Percentiles rank a stretch among this genome's conserved stretches.
Conservation (phyloP, 768 basidiomycete species). For the Hygrophoropsis aurantiaca region DNA sequence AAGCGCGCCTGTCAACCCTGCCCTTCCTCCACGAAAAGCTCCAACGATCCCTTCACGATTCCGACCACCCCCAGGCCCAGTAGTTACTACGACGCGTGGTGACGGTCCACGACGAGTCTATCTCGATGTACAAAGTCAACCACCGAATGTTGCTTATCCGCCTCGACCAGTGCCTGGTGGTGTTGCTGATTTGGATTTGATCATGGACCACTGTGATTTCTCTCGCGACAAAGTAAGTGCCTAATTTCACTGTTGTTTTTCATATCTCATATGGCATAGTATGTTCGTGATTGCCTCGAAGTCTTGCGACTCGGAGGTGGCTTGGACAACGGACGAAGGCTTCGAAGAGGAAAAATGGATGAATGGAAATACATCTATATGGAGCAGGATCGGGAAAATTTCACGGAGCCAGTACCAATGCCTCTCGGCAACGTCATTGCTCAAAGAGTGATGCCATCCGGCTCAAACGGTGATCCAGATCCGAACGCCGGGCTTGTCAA, state of each 20-base stretch:
- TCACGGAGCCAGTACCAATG: constrained; percentile 33
- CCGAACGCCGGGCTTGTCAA: constrained; percentile 56
- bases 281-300: constrained; percentile 97
- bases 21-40: constrained; percentile 57
- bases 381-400: constrained; percentile 52
- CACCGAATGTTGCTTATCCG: constrained; percentile 75
- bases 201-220: constrained; percentile 95
- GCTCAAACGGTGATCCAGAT: constrained; percentile 38
- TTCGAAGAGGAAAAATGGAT: constrained; percentile 74
- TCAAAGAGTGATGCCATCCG: constrained; percentile 27
- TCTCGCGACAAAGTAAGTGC: constrained; percentile 63
- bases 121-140: constrained; percentile 61
- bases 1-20: constrained; percentile 64
- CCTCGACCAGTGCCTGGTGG: constrained; percentile 84
- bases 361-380: constrained; percentile 89
- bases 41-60: constrained; percentile 48
- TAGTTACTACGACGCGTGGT: constrained; percentile 62
- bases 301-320: constrained; percentile 89
- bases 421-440: constrained; percentile 30
- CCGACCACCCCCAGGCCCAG: constrained; percentile 44
- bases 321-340: constrained; percentile 75
- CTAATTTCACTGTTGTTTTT: not conserved
- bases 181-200: constrained; percentile 82
- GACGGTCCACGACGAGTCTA: constrained; percentile 79
- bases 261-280: constrained; percentile 45